phyloP scores from a whole-genome alignment of 2,329 filamentous ascomycete species.

The Pseudocercospora ulei region DNA sequence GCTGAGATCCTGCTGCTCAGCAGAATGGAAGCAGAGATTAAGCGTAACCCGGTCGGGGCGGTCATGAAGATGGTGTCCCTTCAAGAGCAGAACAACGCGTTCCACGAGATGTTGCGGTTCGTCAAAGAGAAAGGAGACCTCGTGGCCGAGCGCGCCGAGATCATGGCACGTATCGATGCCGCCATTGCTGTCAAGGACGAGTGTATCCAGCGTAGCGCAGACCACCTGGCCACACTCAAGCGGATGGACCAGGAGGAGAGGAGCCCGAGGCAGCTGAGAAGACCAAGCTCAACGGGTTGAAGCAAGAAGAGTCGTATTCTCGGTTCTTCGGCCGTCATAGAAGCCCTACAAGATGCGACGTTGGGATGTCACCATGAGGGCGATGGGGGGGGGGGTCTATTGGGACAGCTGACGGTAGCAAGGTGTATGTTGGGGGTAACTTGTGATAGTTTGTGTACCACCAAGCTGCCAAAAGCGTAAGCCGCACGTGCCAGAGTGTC shows the following conservation, averaged over 20 bases:
- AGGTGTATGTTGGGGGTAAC: too few species aligned
- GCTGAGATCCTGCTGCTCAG: not conserved
- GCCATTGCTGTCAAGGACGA: slow-evolving; percentile 1
- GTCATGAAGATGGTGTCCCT: not conserved
- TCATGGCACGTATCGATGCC: not conserved
- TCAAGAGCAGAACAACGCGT: not conserved
- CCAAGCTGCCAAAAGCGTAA: too few species aligned
- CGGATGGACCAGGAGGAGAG: slow-evolving; percentile 3
- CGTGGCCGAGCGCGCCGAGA: not conserved
- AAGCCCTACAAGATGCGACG: not conserved
- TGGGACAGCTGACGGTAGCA: too few species aligned
- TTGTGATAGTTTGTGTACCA: too few species aligned
- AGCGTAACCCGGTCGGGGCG: slow-evolving; percentile 1
- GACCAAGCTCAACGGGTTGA: slow-evolving; percentile 2
- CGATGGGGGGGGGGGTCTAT: too few species aligned
- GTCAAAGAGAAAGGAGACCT: not conserved
- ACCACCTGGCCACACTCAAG: not conserved
- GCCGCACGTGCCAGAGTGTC: too few species aligned
- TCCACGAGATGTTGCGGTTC: not conserved
- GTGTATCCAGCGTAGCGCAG: not conserved
- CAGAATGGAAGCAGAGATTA: not conserved
- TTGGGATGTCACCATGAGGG: not conserved
- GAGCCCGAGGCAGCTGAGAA: not conserved
- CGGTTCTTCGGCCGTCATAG: slow-evolving; percentile 1
- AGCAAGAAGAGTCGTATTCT: slow-evolving; percentile 5